These are phyloP conservation scores for Leishmania turanica DNA, from an alignment of 208 protist genomes.

Conservation along the genomic window DNA sequence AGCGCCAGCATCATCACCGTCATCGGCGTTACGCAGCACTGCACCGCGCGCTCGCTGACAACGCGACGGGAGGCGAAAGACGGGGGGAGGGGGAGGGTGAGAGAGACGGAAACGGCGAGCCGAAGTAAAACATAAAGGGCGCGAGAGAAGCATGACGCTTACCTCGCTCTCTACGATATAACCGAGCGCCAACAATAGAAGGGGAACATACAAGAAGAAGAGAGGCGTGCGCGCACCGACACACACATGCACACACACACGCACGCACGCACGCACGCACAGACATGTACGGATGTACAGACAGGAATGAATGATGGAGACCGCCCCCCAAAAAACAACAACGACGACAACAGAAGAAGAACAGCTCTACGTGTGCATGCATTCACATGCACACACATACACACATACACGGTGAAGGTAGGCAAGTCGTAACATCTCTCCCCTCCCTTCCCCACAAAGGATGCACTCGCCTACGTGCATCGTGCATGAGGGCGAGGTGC, in stretches of 20 bases:
- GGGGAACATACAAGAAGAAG: background rate
- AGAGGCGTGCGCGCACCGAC: constrained; percentile 21
- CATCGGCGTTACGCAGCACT: background rate
- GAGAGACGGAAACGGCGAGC: background rate
- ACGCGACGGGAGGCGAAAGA: background rate
- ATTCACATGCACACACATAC: background rate
- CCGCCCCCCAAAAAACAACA: background rate
- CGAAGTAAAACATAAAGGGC: background rate
- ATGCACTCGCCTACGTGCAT: no score
- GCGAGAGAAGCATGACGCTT: no score
- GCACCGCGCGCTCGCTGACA: background rate
- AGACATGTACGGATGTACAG: background rate
- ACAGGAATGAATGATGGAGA: no score
- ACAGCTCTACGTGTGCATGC: background rate
- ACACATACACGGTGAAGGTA: background rate
- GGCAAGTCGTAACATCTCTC: no score
- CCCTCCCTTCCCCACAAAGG: no score
- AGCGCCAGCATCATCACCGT: background rate
- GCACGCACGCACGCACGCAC: constrained; percentile 16
- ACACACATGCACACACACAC: constrained; percentile 20
- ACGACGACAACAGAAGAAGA: background rate
- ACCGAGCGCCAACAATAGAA: background rate
- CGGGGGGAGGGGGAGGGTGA: background rate
- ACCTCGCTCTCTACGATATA: background rate
- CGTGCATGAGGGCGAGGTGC: no score